Conservation (phyloP, 176 grass and related monocot genomes). For the Aegilops speltoides region DNA sequence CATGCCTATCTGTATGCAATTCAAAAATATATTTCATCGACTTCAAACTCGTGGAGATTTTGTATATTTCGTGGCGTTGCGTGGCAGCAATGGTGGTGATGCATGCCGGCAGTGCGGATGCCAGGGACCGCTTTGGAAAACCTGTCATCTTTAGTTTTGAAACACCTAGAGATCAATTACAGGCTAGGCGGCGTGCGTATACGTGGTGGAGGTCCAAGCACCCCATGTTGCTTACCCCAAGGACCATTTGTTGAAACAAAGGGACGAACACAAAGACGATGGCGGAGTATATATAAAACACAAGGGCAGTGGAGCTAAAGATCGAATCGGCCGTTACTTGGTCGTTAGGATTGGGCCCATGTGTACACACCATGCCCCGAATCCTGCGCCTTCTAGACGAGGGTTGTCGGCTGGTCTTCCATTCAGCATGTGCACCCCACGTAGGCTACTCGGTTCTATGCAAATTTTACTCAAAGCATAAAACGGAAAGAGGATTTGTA, state of each 20-base stretch:
- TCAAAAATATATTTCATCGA: too few relatives aligned
- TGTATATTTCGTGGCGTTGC: too few relatives aligned
- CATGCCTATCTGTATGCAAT: too few relatives aligned
- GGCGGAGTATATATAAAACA: not conserved
- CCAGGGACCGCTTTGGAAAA: too few relatives aligned
- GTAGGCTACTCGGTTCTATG: not conserved
- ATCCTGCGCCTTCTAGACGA: not conserved
- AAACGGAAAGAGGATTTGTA: too few relatives aligned
- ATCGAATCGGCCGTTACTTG: conserved; percentile 8
- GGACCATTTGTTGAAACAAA: not conserved
- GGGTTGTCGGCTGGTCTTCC: not conserved
- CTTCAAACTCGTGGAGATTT: too few relatives aligned
- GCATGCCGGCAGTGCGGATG: too few relatives aligned
- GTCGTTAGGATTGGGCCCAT: conserved; percentile 17
- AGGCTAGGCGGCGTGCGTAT: too few relatives aligned
- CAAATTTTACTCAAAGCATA: not conserved
- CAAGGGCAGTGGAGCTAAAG: not conserved
- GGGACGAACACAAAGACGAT: not conserved
- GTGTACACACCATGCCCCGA: not conserved
- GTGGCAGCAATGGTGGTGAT: too few relatives aligned
- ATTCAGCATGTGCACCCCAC: not conserved
- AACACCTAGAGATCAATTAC: too few relatives aligned
- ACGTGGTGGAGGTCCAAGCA: not conserved
- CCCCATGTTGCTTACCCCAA: not conserved
- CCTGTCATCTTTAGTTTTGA: too few relatives aligned